These are phyloP conservation scores for Fusarium humuli DNA, from an alignment of 2,329 filamentous ascomycete species.

Conservation along the genomic window DNA sequence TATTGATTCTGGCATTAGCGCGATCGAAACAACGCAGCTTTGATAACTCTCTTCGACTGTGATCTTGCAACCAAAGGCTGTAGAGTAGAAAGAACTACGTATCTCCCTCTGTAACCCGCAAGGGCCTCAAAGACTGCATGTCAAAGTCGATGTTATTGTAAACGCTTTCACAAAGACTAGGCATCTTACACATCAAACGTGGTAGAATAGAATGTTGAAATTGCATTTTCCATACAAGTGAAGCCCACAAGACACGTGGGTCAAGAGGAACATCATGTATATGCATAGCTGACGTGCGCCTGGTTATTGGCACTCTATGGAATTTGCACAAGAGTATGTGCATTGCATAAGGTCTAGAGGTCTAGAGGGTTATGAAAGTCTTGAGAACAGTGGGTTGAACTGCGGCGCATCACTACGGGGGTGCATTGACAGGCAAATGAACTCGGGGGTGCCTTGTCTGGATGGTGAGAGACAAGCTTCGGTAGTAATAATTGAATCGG, in stretches of 20 bases:
- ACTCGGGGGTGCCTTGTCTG: conserved; percentile 12
- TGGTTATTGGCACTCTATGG: not conserved
- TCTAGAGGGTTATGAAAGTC: conserved; percentile 17
- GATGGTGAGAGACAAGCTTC: conserved; percentile 2
- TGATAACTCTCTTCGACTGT: conserved; percentile 6
- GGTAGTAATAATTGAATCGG: not conserved
- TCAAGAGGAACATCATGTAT: conserved; percentile 8
- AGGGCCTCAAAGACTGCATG: not conserved
- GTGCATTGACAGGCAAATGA: conserved; percentile 41
- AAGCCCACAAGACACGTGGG: conserved; percentile 34
- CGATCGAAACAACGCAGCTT: conserved; percentile 25
- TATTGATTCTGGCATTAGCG: conserved; percentile 19
- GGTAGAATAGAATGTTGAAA: conserved; percentile 13
- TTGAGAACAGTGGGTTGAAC: not conserved
- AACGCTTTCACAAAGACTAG: conserved; percentile 2
- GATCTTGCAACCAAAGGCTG: not conserved
- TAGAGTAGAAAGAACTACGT: not conserved
- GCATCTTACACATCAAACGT: not conserved
- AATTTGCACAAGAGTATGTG: not conserved
- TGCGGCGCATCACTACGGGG: not conserved
- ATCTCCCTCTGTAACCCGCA: not conserved
- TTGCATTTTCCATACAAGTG: conserved; percentile 10
- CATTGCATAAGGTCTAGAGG: conserved; percentile 14
- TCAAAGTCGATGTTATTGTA: not conserved
- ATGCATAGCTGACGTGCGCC: conserved; percentile 27